Percentiles rank a stretch among this genome's conserved stretches.
Conservation (phyloP, 345 rosid species). For the Alliaria petiolata region DNA sequence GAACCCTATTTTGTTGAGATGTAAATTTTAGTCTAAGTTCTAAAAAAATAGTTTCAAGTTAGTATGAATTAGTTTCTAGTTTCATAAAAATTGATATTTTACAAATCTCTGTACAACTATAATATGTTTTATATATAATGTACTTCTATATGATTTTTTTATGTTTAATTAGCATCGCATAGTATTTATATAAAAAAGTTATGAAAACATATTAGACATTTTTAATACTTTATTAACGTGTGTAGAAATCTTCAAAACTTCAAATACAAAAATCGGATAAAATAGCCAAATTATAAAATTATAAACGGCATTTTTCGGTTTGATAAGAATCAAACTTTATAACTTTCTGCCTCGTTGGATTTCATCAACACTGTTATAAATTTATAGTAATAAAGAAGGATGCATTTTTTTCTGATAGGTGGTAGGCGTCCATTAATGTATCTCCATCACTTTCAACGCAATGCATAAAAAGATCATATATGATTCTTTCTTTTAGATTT, state of each 20-base stretch:
- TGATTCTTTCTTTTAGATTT: not conserved
- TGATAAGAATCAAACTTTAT: not conserved
- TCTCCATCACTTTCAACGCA: conserved; percentile 14
- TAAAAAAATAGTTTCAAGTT: not conserved
- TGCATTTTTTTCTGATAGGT: not conserved
- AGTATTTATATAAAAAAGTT: no score
- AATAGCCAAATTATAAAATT: not conserved
- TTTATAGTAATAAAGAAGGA: not conserved
- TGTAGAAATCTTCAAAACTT: no score
- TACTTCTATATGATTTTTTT: no score
- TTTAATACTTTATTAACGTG: no score
- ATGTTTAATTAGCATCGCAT: no score
- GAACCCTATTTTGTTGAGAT: not conserved
- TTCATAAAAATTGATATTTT: no score
- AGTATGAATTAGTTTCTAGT: no score
- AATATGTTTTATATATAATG: no score
- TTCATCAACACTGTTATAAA: not conserved
- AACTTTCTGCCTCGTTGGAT: no score
- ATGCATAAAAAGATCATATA: not conserved
- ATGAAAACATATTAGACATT: no score
- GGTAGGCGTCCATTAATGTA: not conserved
- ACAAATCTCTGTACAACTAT: no score
- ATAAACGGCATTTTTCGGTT: not conserved
- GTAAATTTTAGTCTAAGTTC: not conserved
- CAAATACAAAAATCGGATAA: no score